Percentiles rank a stretch among this genome's conserved stretches.
phyloP scores from a whole-genome alignment of 352 stramenopile species.

The Bremia lactucae region DNA sequence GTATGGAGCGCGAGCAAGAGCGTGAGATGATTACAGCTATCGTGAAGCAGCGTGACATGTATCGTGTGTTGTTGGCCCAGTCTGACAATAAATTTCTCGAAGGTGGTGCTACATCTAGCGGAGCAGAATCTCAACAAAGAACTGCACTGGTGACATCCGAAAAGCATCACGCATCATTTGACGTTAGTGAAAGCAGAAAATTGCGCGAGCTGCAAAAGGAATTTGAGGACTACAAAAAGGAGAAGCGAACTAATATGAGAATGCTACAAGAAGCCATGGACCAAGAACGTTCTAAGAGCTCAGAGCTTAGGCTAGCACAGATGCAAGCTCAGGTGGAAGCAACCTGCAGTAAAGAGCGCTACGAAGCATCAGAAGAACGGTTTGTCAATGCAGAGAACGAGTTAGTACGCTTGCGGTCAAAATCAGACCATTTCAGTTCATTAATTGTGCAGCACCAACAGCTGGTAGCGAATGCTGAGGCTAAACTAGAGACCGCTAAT shows the following conservation, averaged over 20 bases:
- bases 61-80: constrained; percentile 86
- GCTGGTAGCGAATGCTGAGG: constrained; percentile 37
- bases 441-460: constrained; percentile 60
- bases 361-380: constrained; percentile 41
- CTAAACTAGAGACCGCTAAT: constrained; percentile 42
- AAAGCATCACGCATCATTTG: constrained; percentile 21
- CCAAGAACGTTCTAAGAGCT: constrained; percentile 34
- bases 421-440: constrained; percentile 48
- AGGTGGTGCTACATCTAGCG: constrained; percentile 3
- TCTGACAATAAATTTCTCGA: constrained; percentile 70
- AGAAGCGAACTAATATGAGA: constrained; percentile 56
- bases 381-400: constrained; percentile 53
- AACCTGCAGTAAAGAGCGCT: constrained; percentile 53
- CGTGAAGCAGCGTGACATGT: constrained; percentile 94
- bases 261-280: constrained; percentile 62
- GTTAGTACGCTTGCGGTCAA: constrained; percentile 41
- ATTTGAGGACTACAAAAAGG: constrained; percentile 72
- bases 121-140: constrained; percentile 1
- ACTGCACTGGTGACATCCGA: constrained; percentile 2
- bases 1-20: constrained; percentile 57
- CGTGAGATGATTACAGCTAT: constrained; percentile 88
- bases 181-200: constrained; percentile 27
- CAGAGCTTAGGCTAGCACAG: constrained; percentile 35
- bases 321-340: constrained; percentile 67
- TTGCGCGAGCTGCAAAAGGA: constrained; percentile 55